Evolutionary conservation across 73 alveolate species (phyloP).

Genomic region (Symbiodinium natans): DNA sequence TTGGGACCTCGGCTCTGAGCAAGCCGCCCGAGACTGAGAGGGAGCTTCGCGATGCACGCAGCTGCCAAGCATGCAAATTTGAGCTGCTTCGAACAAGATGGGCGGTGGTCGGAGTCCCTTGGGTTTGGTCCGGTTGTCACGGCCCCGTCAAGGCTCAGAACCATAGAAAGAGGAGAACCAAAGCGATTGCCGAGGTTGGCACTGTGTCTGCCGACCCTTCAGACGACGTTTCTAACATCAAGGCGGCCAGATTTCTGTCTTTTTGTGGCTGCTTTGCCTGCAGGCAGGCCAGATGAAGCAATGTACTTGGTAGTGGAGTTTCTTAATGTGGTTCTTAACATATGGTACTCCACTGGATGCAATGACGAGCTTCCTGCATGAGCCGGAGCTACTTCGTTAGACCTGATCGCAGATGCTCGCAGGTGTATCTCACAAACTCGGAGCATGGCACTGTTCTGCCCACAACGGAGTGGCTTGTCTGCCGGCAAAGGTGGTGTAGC

Average conservation of each 20-base stretch:
- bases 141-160: too few species aligned
- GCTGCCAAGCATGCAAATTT: too few species aligned
- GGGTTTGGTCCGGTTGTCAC: too few species aligned
- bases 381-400: background rate
- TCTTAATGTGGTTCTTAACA: too few species aligned
- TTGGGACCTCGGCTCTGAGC: constrained; percentile 19
- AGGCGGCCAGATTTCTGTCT: background rate
- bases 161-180: background rate
- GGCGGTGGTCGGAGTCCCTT: background rate
- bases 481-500: too few species aligned
- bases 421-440: background rate
- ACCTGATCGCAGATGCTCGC: background rate
- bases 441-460: background rate
- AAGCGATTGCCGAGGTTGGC: background rate
- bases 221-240: background rate
- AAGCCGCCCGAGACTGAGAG: background rate
- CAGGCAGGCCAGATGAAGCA: background rate
- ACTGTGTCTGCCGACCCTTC: background rate
- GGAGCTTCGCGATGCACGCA: background rate
- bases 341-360: too few species aligned
- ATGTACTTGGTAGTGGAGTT: too few species aligned
- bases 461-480: background rate
- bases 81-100: background rate
- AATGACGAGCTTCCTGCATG: background rate
- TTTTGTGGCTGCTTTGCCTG: background rate